Conservation (phyloP, 306 rosid species). For the Abrus precatorius region DNA sequence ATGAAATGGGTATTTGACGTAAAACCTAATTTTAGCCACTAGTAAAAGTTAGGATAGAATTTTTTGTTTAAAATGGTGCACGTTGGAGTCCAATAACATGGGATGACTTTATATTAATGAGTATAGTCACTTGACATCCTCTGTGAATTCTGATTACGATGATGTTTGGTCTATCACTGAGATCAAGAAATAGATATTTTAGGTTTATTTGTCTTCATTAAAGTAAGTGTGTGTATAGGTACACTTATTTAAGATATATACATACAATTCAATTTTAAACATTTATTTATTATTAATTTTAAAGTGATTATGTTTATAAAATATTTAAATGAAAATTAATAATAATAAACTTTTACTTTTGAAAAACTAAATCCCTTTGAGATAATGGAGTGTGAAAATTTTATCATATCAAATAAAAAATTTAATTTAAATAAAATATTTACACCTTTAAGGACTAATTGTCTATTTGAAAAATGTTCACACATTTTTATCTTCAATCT, state of each 20-base stretch:
- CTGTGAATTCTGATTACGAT: background rate
- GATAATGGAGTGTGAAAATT: background rate
- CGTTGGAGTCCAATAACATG: constrained; percentile 15
- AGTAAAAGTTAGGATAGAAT: background rate
- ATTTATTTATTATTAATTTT: too few relatives aligned
- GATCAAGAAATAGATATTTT: background rate
- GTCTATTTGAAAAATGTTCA: too few relatives aligned
- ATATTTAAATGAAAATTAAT: too few relatives aligned
- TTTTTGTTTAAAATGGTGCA: constrained; percentile 22
- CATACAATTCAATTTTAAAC: too few relatives aligned
- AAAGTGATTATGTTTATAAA: too few relatives aligned
- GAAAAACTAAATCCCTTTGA: too few relatives aligned
- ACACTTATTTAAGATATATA: too few relatives aligned
- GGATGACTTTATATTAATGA: background rate
- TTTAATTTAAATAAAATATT: too few relatives aligned
- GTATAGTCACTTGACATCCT: background rate
- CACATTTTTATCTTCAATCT: too few relatives aligned
- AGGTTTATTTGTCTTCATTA: background rate
- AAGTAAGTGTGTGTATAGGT: too few relatives aligned
- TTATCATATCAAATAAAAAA: background rate
- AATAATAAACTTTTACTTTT: too few relatives aligned
- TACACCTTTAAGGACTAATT: too few relatives aligned
- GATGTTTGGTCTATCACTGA: background rate
- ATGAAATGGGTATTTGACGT: constrained; percentile 12
- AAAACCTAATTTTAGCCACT: constrained; percentile 40